These are phyloP conservation scores for Aspergillus unguis DNA, from an alignment of 2,329 filamentous ascomycete genomes.

Conservation along the genomic window DNA sequence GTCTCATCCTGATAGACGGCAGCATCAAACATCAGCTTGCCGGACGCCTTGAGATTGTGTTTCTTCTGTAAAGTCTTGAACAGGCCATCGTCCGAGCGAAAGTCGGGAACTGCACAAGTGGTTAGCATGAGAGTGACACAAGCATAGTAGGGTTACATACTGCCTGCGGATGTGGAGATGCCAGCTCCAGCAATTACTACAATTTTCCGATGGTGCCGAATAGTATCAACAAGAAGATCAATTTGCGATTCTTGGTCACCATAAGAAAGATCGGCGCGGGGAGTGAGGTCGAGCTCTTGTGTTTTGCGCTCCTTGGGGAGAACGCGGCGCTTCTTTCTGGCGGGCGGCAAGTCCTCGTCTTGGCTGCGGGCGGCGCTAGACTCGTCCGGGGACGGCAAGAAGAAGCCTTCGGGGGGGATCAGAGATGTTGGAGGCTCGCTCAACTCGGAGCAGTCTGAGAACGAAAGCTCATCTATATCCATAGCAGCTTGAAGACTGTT, in stretches of 20 bases:
- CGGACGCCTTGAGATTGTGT: conserved; percentile 87
- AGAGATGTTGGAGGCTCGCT: conserved; percentile 43
- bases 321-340: conserved; percentile 70
- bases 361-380: conserved; percentile 44
- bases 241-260: conserved; percentile 60
- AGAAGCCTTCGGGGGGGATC: conserved; percentile 36
- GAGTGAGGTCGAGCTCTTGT: conserved; percentile 70
- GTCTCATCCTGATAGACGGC: conserved; percentile 92
- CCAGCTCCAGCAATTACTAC: conserved; percentile 94
- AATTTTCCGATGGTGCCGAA: conserved; percentile 91
- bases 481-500: conserved; percentile 12
- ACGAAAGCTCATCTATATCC: conserved; percentile 31
- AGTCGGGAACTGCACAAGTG: conserved; percentile 71
- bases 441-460: conserved; percentile 40
- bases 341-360: conserved; percentile 64
- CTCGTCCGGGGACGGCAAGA: conserved; percentile 42
- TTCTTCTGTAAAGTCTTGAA: conserved; percentile 82
- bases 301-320: conserved; percentile 70
- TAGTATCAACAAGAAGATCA: conserved; percentile 66
- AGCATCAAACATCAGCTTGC: conserved; percentile 94
- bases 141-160: conserved; percentile 50
- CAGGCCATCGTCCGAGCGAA: conserved; percentile 84
- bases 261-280: conserved; percentile 28
- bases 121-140: conserved; percentile 4
- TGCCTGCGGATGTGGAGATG: conserved; percentile 94